Evolutionary conservation across 2,329 filamentous ascomycete genomes (phyloP).

Genomic region (Colletotrichum sp.): DNA sequence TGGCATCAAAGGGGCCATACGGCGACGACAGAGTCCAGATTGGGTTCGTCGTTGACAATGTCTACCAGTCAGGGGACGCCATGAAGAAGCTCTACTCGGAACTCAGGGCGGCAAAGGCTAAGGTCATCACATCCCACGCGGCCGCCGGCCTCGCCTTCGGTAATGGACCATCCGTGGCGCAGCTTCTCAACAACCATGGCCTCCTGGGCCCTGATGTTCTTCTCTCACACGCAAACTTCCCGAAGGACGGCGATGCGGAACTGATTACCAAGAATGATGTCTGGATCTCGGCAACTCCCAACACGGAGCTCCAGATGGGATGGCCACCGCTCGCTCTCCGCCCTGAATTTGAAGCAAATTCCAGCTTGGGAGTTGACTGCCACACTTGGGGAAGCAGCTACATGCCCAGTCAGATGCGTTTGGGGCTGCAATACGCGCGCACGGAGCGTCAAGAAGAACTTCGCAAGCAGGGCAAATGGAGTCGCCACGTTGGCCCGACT

Average conservation of each 20-base stretch:
- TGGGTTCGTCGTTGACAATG: constrained; percentile 48
- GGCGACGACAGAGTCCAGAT: constrained; percentile 38
- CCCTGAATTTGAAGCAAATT: constrained; percentile 3
- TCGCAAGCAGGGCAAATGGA: constrained; percentile 27
- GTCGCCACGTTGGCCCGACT: neutral
- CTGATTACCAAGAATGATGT: constrained; percentile 35
- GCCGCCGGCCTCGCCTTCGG: neutral
- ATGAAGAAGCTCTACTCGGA: constrained; percentile 40
- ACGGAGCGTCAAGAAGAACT: constrained; percentile 24
- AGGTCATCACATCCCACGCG: constrained; percentile 40
- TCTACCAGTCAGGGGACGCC: constrained; percentile 40
- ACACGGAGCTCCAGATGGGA: constrained; percentile 57
- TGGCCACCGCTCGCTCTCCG: constrained; percentile 24
- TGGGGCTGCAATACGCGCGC: constrained; percentile 29
- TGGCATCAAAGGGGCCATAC: constrained; percentile 26
- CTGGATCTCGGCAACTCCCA: constrained; percentile 49
- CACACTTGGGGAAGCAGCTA: neutral
- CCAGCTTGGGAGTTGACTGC: constrained; percentile 33
- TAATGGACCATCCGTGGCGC: neutral
- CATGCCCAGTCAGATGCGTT: constrained; percentile 12
- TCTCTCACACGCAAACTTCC: constrained; percentile 34
- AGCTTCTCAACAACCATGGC: neutral
- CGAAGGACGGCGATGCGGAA: constrained; percentile 34
- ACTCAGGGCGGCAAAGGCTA: constrained; percentile 38
- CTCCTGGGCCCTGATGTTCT: neutral